These are phyloP conservation scores for Hypoxylon sp. DNA, from an alignment of 2,329 filamentous ascomycete genomes.

Conservation along the genomic window DNA sequence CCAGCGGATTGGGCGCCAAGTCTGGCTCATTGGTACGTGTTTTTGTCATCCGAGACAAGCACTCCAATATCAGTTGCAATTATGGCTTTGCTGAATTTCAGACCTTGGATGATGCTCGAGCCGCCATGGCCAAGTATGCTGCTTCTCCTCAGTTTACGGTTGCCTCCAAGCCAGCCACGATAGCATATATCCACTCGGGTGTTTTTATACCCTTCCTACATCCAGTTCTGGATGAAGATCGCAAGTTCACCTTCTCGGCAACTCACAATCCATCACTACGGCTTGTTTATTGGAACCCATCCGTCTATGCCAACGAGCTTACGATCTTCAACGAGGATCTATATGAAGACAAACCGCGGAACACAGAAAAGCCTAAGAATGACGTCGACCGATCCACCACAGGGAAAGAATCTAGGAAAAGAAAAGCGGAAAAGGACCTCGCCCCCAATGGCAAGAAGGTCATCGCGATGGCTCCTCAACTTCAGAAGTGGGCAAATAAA, in stretches of 20 bases:
- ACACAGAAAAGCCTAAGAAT: slow-evolving; percentile 48
- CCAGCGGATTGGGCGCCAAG: slow-evolving; percentile 72
- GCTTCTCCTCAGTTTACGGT: slow-evolving; percentile 81
- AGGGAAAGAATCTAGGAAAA: slow-evolving; percentile 47
- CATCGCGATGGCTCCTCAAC: slow-evolving; percentile 68
- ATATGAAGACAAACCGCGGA: slow-evolving; percentile 52
- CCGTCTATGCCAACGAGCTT: slow-evolving; percentile 74
- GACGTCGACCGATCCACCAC: slow-evolving; percentile 45
- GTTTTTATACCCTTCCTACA: slow-evolving; percentile 81
- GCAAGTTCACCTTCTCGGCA: slow-evolving; percentile 73
- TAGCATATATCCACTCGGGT: slow-evolving; percentile 83
- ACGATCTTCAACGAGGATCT: slow-evolving; percentile 64
- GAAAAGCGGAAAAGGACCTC: slow-evolving; percentile 59
- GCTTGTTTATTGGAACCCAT: slow-evolving; percentile 79
- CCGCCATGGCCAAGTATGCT: slow-evolving; percentile 75
- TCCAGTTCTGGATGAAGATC: slow-evolving; percentile 61
- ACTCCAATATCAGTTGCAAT: slow-evolving; percentile 75
- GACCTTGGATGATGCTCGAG: slow-evolving; percentile 77
- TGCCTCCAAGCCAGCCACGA: slow-evolving; percentile 73
- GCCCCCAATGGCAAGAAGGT: slow-evolving; percentile 54
- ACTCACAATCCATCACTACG: slow-evolving; percentile 72
- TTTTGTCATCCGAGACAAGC: slow-evolving; percentile 77
- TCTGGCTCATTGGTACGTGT: slow-evolving; percentile 79
- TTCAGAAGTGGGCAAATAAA: slow-evolving; percentile 76
- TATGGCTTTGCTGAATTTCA: slow-evolving; percentile 89